Conservation (phyloP, 768 basidiomycete species). For the Lactarius hatsudake region DNA sequence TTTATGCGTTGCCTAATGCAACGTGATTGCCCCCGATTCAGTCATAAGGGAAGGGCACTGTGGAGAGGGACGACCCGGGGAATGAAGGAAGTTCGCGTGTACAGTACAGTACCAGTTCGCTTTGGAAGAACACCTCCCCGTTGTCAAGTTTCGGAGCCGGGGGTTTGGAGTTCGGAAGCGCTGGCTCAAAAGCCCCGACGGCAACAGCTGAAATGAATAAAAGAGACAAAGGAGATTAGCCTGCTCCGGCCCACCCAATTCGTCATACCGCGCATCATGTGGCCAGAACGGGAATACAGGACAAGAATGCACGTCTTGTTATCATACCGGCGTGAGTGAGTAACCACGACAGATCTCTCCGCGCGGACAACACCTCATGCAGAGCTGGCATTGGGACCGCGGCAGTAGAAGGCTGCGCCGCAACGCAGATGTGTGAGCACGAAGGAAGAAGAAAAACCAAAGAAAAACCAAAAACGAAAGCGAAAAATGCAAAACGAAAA, state of each 20-base stretch:
- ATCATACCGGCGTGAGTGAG: background rate
- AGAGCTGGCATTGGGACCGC: background rate
- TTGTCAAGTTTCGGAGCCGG: constrained; percentile 17
- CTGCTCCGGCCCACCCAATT: background rate
- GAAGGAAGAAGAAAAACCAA: background rate
- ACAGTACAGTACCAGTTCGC: background rate
- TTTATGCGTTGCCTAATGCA: background rate
- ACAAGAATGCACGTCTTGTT: too few relatives aligned
- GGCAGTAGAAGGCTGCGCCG: background rate
- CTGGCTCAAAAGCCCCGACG: background rate
- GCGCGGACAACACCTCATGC: background rate
- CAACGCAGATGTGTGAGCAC: background rate
- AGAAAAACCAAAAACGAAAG: background rate
- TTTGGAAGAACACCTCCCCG: constrained; percentile 5
- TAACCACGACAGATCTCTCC: background rate
- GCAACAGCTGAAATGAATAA: background rate
- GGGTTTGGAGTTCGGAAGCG: background rate
- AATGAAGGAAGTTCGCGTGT: background rate
- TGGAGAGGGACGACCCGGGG: background rate
- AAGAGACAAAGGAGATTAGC: background rate
- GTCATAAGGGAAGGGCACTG: background rate
- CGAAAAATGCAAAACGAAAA: background rate
- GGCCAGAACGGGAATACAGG: background rate
- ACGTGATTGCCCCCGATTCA: background rate
- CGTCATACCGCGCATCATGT: constrained; percentile 6